Conservation (phyloP, 257 asterid genomes). For the Cruciata laevipes region DNA sequence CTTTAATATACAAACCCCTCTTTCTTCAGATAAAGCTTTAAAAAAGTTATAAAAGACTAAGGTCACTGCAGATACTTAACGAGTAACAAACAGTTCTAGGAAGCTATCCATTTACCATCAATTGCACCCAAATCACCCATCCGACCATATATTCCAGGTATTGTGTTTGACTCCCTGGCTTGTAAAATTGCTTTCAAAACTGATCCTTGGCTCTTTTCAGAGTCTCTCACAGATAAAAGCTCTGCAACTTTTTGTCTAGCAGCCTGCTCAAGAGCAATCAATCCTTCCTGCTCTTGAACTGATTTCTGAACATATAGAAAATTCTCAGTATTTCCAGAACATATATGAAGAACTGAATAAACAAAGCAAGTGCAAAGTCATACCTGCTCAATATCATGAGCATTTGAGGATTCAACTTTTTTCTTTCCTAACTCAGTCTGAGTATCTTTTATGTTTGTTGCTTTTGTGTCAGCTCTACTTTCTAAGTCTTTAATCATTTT, state of each 20-base stretch:
- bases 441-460: slow-evolving; percentile 33
- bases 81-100: neutral
- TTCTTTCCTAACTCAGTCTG: slow-evolving; percentile 48
- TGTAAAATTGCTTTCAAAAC: slow-evolving; percentile 79
- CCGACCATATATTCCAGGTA: slow-evolving; percentile 90
- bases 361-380: slow-evolving; percentile 14
- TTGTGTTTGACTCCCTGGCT: slow-evolving; percentile 63
- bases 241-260: slow-evolving; percentile 85
- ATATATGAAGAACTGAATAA: slow-evolving; percentile 5
- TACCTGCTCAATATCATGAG: slow-evolving; percentile 66
- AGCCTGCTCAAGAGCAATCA: slow-evolving; percentile 71
- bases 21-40: neutral
- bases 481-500: slow-evolving; percentile 57
- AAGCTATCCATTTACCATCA: slow-evolving; percentile 50
- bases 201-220: slow-evolving; percentile 89
- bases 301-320: slow-evolving; percentile 40
- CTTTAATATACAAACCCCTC: neutral
- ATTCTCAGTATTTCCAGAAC: slow-evolving; percentile 3
- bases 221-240: slow-evolving; percentile 67
- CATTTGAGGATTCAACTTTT: slow-evolving; percentile 51
- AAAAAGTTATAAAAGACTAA: too few species aligned
- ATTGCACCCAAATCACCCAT: slow-evolving; percentile 98
- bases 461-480: slow-evolving; percentile 48
- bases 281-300: slow-evolving; percentile 55
- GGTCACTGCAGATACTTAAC: neutral